Evolutionary conservation across 345 rosid species (phyloP).

Genomic region (Mallotus nudiflorus): DNA sequence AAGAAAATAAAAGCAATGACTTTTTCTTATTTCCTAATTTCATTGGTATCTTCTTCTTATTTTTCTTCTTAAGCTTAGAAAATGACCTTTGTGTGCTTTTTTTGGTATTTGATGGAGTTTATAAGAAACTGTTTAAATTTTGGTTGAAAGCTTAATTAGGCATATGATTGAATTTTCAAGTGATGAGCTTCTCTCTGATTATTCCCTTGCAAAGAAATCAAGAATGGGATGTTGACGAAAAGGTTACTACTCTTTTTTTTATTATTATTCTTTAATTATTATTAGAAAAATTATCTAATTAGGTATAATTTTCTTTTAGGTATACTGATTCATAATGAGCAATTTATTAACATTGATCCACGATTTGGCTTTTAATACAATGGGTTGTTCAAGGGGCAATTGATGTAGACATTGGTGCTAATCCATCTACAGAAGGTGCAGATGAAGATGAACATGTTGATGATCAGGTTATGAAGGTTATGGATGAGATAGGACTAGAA

Average conservation of each 20-base stretch:
- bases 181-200: slow-evolving; percentile 22
- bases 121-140: background rate
- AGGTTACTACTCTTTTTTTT: background rate
- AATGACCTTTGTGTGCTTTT: too few species aligned
- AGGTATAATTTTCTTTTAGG: background rate
- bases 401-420: slow-evolving; percentile 29
- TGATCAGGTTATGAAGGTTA: slow-evolving; percentile 26
- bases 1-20: too few species aligned
- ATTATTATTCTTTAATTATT: too few species aligned
- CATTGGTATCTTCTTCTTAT: too few species aligned
- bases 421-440: slow-evolving; percentile 29
- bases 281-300: too few species aligned
- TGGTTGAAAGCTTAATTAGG: background rate
- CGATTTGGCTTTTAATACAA: slow-evolving; percentile 2
- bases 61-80: too few species aligned
- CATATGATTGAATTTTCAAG: slow-evolving; percentile 3
- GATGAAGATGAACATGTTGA: slow-evolving; percentile 30
- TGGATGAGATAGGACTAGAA: background rate
- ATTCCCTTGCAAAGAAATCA: slow-evolving; percentile 16
- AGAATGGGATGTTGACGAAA: slow-evolving; percentile 26
- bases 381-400: slow-evolving; percentile 28
- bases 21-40: too few species aligned
- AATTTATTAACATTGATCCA: too few species aligned
- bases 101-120: too few species aligned
- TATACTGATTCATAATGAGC: background rate